A percentile compares a stretch with the other conserved stretches of the same genome.
These are phyloP conservation scores for Saccharomycopsis lassenensis DNA, from an alignment of 805 yeast species.

Conservation along the genomic window DNA sequence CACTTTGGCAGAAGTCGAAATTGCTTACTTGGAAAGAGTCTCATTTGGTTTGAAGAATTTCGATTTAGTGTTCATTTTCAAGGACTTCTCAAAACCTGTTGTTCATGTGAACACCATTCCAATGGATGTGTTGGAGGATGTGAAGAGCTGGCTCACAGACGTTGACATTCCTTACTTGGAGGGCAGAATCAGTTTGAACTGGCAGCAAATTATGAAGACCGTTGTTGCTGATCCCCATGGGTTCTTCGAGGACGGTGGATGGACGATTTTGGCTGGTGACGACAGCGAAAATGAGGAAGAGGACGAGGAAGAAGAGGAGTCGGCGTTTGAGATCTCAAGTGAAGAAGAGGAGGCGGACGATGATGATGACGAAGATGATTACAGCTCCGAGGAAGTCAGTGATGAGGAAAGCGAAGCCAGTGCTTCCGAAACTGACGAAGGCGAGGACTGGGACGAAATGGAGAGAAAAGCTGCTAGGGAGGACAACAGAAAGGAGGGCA, in stretches of 20 bases:
- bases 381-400: conserved; percentile 25
- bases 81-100: conserved; percentile 80
- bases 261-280: conserved; percentile 86
- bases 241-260: conserved; percentile 90
- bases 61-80: conserved; percentile 92
- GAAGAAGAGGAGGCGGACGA: conserved; percentile 55
- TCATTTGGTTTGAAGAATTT: conserved; percentile 95
- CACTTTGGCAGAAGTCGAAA: conserved; percentile 82
- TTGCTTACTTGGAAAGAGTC: conserved; percentile 93
- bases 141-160: conserved; percentile 95
- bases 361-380: conserved; percentile 53
- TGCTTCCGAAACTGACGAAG: conserved; percentile 25
- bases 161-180: conserved; percentile 93
- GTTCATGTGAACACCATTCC: conserved; percentile 93
- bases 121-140: conserved; percentile 80
- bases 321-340: conserved; percentile 49
- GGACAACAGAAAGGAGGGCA: conserved; percentile 23
- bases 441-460: conserved; percentile 47
- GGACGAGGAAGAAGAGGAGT: conserved; percentile 60
- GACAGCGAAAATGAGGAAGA: conserved; percentile 71
- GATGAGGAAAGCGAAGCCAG: conserved; percentile 23
- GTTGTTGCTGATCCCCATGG: conserved; percentile 86
- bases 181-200: conserved; percentile 90
- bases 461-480: conserved; percentile 45
- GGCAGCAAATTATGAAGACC: conserved; percentile 94